Conservation (phyloP, 2,329 filamentous ascomycete genomes). For the Plenodomus tracheiphilus region DNA sequence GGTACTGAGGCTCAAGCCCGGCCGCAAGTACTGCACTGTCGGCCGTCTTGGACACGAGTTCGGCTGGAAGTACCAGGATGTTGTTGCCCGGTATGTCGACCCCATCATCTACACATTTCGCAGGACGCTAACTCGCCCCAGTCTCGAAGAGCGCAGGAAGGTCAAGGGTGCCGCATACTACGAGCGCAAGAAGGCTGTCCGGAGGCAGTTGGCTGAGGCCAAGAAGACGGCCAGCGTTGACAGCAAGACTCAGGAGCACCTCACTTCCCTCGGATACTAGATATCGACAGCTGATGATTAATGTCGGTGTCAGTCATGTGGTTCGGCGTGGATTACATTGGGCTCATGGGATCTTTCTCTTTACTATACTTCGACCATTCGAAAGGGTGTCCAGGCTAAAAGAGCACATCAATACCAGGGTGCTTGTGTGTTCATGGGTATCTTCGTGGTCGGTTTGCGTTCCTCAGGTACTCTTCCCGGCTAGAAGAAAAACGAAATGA, state of each 20-base stretch:
- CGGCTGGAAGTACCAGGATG: slow-evolving; percentile 99
- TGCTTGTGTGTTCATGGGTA: slow-evolving; percentile 46
- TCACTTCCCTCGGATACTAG: slow-evolving; percentile 92
- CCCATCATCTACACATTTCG: neutral
- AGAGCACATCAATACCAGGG: slow-evolving; percentile 40
- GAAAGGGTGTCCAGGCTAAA: slow-evolving; percentile 45
- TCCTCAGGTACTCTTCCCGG: slow-evolving; percentile 42
- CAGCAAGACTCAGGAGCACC: slow-evolving; percentile 83
- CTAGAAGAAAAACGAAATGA: slow-evolving; percentile 46
- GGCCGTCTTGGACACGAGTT: slow-evolving; percentile 98
- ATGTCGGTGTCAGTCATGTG: slow-evolving; percentile 34
- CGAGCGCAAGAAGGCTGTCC: slow-evolving; percentile 98
- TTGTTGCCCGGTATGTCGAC: slow-evolving; percentile 90
- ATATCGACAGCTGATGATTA: slow-evolving; percentile 41
- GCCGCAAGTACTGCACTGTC: slow-evolving; percentile 99
- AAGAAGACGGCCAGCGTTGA: slow-evolving; percentile 90
- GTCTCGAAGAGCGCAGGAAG: slow-evolving; percentile 99
- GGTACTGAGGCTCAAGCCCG: slow-evolving; percentile 94
- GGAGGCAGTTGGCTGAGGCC: slow-evolving; percentile 87
- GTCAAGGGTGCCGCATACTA: slow-evolving; percentile 99
- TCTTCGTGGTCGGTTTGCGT: slow-evolving; percentile 43
- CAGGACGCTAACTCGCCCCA: slow-evolving; percentile 48
- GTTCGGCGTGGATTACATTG: slow-evolving; percentile 45
- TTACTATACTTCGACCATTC: slow-evolving; percentile 43
- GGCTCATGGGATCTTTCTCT: slow-evolving; percentile 45